Evolutionary conservation across 2,329 filamentous ascomycete genomes (phyloP), one percentile per base, ranked within the genome.

Genomic region (Plectosphaerella cucumerina): DNA sequence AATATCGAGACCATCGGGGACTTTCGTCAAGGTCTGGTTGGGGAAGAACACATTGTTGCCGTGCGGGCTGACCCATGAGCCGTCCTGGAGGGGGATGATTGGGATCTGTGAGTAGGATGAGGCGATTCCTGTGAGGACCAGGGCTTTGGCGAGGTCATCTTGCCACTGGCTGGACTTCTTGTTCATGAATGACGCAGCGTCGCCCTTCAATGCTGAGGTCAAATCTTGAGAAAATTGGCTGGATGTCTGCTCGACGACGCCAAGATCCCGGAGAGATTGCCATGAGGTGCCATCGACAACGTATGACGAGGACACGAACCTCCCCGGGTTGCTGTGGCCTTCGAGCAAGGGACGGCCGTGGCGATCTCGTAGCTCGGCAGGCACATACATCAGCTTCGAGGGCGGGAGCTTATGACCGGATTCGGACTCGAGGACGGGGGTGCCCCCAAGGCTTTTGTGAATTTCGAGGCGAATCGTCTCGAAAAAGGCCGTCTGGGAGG

Each of bases 71-170:
- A 52, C 46, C 52, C 52, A 53, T 17, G 12, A 20, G 11, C 47
- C 47, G 23, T 51, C 39, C 6, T 35, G 44, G 10, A 51, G 45
- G 2, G 52, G 52, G 21, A 53, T 51, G 21, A 53, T 39, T 14
- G 52, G 45, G 6, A 53, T 22, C 6, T 37, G 26, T 9, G 20
- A 20, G 5, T 26, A 20, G 42, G 4, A 8, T 31, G 26, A 31
- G 26, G 12, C 26, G 26, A 18, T 10, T 10, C 14, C 9, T 14
- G 35, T 15, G 21, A 6, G 2, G 12, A 44, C 18, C 12, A 53
- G 15, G 12, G 47, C 21, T 5, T 15, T 42, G 6, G 49, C 45
- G 18, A 53, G 45, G 22, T 18, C 17, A 5, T 44, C 20, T 18
- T 53, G 52, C 49, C 45, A 53, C 12, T 46, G 42, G 9, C 22